phyloP scores from a whole-genome alignment of 2,329 filamentous ascomycete species.

The Cladosporium sp. region DNA sequence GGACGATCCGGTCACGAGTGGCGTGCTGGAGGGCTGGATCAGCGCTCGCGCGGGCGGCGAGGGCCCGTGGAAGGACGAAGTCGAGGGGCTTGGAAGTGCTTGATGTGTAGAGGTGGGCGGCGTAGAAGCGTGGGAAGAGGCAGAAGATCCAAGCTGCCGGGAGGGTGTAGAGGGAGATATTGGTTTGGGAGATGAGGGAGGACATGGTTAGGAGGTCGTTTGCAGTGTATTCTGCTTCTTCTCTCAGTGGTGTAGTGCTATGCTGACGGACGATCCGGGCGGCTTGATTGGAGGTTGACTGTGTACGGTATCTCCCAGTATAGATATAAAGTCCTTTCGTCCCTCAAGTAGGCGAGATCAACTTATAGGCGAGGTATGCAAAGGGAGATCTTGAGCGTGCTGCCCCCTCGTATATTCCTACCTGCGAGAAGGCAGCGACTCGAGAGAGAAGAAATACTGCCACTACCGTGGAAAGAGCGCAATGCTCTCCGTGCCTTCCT shows the following conservation, averaged over 20 bases:
- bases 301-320: no score
- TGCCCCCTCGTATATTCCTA: no score
- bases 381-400: no score
- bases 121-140: constrained; percentile 34
- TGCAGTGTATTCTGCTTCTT: background rate
- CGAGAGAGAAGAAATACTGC: background rate
- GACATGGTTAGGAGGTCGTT: constrained; percentile 1
- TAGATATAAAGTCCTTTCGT: no score
- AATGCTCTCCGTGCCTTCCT: background rate
- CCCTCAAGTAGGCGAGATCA: no score
- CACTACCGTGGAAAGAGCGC: background rate
- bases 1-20: constrained; percentile 32
- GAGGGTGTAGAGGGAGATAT: constrained; percentile 28
- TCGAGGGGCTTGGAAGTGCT: constrained; percentile 23
- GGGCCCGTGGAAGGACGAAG: constrained; percentile 28
- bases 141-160: constrained; percentile 31
- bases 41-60: constrained; percentile 21
- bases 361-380: no score
- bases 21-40: constrained; percentile 30
- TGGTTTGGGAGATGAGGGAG: constrained; percentile 11
- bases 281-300: no score
- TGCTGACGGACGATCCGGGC: no score
- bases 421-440: background rate
- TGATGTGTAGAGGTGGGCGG: constrained; percentile 19
- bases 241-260: no score